Evolutionary conservation across 805 yeast genomes (phyloP).

Genomic region (Teunomyces pallodes): DNA sequence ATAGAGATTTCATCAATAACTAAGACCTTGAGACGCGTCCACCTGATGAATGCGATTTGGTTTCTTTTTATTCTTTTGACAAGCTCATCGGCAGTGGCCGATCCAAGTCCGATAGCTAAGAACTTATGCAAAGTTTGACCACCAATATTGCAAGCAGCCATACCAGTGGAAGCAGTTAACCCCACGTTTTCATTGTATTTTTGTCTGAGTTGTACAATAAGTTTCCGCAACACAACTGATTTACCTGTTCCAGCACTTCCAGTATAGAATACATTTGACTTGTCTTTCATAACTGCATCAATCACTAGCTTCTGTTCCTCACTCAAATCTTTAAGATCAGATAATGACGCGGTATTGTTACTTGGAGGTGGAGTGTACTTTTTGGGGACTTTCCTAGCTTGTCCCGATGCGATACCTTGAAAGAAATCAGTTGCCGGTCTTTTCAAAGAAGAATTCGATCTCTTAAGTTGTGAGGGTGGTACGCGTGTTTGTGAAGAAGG

Average conservation of each 20-base stretch:
- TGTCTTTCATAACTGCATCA: slow-evolving; percentile 48
- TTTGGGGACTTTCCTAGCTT: slow-evolving; percentile 22
- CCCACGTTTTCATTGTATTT: slow-evolving; percentile 57
- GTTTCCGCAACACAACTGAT: slow-evolving; percentile 61
- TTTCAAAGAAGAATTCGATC: slow-evolving; percentile 13
- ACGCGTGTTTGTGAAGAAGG: neutral
- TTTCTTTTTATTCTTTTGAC: slow-evolving; percentile 49
- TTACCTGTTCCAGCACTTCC: slow-evolving; percentile 92
- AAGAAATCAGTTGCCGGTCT: slow-evolving; percentile 20
- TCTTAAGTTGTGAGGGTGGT: neutral
- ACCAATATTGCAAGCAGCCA: slow-evolving; percentile 92
- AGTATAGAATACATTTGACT: slow-evolving; percentile 64
- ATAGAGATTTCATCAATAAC: slow-evolving; percentile 92
- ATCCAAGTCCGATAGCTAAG: slow-evolving; percentile 83
- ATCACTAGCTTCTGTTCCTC: slow-evolving; percentile 49
- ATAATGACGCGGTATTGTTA: neutral
- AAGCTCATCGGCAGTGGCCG: slow-evolving; percentile 45
- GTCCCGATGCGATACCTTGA: slow-evolving; percentile 13
- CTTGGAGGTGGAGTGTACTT: slow-evolving; percentile 6
- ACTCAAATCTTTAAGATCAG: slow-evolving; percentile 15
- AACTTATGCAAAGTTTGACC: slow-evolving; percentile 86
- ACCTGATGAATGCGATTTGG: slow-evolving; percentile 44
- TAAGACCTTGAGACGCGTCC: slow-evolving; percentile 69
- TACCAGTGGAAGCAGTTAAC: slow-evolving; percentile 92
- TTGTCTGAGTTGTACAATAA: slow-evolving; percentile 44